Conservation (phyloP, 2,329 filamentous ascomycete genomes). For the Hirsutella rhossiliensis region DNA sequence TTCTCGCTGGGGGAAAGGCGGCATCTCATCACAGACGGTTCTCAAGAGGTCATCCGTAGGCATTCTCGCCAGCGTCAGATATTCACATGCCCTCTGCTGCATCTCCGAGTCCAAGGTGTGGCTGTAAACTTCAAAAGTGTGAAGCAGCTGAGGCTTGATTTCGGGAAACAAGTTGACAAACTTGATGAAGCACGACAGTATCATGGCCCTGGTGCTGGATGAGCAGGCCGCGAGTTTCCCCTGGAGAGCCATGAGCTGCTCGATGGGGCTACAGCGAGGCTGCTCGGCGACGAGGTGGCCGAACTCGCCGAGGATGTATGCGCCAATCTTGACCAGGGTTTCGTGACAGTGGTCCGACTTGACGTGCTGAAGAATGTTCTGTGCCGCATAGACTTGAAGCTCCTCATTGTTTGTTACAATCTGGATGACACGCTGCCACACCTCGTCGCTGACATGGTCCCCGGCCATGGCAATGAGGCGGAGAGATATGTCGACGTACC, state of each 20-base stretch:
- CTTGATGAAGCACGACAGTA: slow-evolving; percentile 91
- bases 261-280: slow-evolving; percentile 85
- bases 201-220: slow-evolving; percentile 81
- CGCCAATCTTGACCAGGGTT: slow-evolving; percentile 94
- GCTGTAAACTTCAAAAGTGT: slow-evolving; percentile 84
- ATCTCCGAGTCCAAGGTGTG: slow-evolving; percentile 91
- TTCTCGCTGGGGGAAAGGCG: slow-evolving; percentile 87
- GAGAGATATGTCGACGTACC: slow-evolving; percentile 97
- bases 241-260: slow-evolving; percentile 89
- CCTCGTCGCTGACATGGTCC: slow-evolving; percentile 96
- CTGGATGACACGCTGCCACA: slow-evolving; percentile 97
- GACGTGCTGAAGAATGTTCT: slow-evolving; percentile 84
- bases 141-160: slow-evolving; percentile 88
- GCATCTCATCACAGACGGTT: slow-evolving; percentile 97
- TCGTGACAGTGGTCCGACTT: slow-evolving; percentile 92
- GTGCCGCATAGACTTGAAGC: slow-evolving; percentile 88
- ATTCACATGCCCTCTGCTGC: slow-evolving; percentile 93
- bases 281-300: slow-evolving; percentile 93
- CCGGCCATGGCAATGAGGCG: slow-evolving; percentile 92
- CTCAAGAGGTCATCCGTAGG: slow-evolving; percentile 84
- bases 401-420: slow-evolving; percentile 99
- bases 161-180: slow-evolving; percentile 97
- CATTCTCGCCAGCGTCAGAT: slow-evolving; percentile 72
- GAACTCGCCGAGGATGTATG: slow-evolving; percentile 92
- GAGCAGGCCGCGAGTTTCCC: slow-evolving; percentile 82